Evolutionary conservation across 176 grass and related monocot species (phyloP).

Genomic region (Typha latifolia): DNA sequence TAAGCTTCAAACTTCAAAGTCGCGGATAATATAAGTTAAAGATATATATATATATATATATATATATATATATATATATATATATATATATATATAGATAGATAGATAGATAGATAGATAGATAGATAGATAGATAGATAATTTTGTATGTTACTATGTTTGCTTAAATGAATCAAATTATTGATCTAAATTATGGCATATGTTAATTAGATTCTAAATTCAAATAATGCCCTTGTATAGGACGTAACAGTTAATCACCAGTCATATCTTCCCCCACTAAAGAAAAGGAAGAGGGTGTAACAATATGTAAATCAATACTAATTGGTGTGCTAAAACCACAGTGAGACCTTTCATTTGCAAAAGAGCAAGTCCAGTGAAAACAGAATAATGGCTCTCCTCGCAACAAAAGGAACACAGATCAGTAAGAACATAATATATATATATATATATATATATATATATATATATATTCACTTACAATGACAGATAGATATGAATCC

Average conservation of each 20-base stretch:
- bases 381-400: background rate
- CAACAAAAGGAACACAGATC: background rate
- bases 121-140: too few species aligned
- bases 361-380: background rate
- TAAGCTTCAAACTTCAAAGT: too few species aligned
- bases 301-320: background rate
- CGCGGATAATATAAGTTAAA: too few species aligned
- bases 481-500: slow-evolving; percentile 42
- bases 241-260: background rate
- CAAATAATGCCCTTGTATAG: background rate
- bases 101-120: too few species aligned
- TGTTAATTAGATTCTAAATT: background rate
- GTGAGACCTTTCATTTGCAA: background rate
- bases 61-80: too few species aligned
- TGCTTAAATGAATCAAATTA: too few species aligned
- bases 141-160: too few species aligned
- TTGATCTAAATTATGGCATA: too few species aligned
- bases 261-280: background rate
- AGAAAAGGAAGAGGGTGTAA: background rate
- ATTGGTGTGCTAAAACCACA: background rate
- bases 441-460: background rate
- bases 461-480: slow-evolving; percentile 31
- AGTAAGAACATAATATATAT: background rate
- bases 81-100: too few species aligned
- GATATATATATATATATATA: too few species aligned